phyloP scores from a whole-genome alignment of 352 stramenopile species.

The Globisporangium rhizosaccharum region DNA sequence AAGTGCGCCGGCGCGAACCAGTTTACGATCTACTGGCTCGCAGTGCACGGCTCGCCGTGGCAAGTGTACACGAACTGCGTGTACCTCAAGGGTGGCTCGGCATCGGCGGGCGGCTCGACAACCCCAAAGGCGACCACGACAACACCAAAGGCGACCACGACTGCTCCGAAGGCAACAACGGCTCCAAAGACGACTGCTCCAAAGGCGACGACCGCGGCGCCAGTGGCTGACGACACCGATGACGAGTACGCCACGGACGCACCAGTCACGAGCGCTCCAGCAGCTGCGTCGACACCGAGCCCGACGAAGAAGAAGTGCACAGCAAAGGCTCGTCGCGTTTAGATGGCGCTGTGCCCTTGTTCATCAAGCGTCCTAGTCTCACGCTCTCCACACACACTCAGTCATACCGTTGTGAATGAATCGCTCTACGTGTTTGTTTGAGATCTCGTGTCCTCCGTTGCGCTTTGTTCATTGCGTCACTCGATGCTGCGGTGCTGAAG shows the following conservation, averaged over 20 bases:
- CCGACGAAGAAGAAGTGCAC: slow-evolving; percentile 14
- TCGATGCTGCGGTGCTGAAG: too few species aligned
- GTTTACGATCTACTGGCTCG: slow-evolving; percentile 54
- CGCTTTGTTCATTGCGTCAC: too few species aligned
- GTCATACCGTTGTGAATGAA: too few species aligned
- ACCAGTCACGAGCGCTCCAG: background rate
- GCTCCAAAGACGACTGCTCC: background rate
- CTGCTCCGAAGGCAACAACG: background rate
- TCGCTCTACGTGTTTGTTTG: too few species aligned
- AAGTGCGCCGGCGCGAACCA: slow-evolving; percentile 20
- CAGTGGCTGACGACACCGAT: slow-evolving; percentile 12
- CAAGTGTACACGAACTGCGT: slow-evolving; percentile 65
- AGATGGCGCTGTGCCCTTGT: background rate
- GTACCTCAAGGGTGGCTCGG: slow-evolving; percentile 24
- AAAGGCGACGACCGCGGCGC: slow-evolving; percentile 5
- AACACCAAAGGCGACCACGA: slow-evolving; percentile 6
- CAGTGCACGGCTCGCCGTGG: slow-evolving; percentile 40
- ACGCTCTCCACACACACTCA: background rate
- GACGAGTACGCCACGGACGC: slow-evolving; percentile 9
- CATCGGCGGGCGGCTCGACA: slow-evolving; percentile 4
- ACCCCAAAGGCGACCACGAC: slow-evolving; percentile 8
- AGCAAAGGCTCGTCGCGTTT: slow-evolving; percentile 4
- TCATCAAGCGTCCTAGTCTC: background rate
- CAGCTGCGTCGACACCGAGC: slow-evolving; percentile 2
- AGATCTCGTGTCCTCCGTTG: too few species aligned